phyloP scores from a whole-genome alignment of 495 filamentous ascomycete genomes.

The Monascus purpureus region DNA sequence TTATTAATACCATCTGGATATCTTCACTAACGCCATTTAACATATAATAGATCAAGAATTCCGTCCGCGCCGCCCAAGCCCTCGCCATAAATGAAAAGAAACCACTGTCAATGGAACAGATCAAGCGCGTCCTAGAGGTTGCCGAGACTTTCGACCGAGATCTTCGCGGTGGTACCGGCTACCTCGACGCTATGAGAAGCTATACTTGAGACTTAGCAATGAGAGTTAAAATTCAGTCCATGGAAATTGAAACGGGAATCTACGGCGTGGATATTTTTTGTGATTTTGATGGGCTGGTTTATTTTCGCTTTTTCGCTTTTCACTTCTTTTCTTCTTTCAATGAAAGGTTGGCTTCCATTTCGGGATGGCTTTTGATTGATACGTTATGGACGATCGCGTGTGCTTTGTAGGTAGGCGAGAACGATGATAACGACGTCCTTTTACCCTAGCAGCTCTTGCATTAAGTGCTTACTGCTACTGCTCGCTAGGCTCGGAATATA shows the following conservation, averaged over 20 bases:
- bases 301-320: slow-evolving; percentile 9
- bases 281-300: too few relatives aligned
- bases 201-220: slow-evolving; percentile 23
- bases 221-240: too few relatives aligned
- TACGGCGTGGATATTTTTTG: too few relatives aligned
- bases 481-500: too few relatives aligned
- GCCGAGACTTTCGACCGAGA: slow-evolving; percentile 73
- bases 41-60: slow-evolving; percentile 73
- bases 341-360: slow-evolving; percentile 6
- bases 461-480: too few relatives aligned
- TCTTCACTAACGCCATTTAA: slow-evolving; percentile 1
- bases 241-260: too few relatives aligned
- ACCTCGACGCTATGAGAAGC: slow-evolving; percentile 37
- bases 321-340: slow-evolving; percentile 3
- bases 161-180: slow-evolving; percentile 49
- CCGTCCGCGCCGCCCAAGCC: slow-evolving; percentile 72
- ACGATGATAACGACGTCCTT: too few relatives aligned
- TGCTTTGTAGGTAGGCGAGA: too few relatives aligned
- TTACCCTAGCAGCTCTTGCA: too few relatives aligned
- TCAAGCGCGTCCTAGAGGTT: slow-evolving; percentile 69
- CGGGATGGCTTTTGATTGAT: slow-evolving; percentile 2
- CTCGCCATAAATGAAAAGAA: slow-evolving; percentile 65
- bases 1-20: slow-evolving; percentile 2
- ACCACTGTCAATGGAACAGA: slow-evolving; percentile 63
- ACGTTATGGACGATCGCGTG: too few relatives aligned